Conservation (phyloP, 371 early-diverging fungal genomes). For the Thermomucor indicae-seudaticae region DNA sequence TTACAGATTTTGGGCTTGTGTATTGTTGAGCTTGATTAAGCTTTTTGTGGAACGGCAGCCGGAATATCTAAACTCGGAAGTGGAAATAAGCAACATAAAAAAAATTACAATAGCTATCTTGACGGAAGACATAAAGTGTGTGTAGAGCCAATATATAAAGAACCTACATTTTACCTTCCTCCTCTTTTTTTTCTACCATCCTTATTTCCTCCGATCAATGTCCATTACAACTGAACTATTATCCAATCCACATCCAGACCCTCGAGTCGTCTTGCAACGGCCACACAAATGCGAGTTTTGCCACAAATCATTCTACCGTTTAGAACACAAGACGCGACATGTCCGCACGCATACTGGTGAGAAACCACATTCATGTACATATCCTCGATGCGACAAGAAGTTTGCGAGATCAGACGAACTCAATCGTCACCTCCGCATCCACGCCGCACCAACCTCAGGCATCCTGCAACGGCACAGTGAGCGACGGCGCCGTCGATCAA, state of each 20-base stretch:
- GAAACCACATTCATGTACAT: conserved; percentile 75
- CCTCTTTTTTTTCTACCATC: no score
- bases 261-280: conserved; percentile 47
- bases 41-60: no score
- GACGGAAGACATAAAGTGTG: no score
- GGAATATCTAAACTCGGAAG: no score
- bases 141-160: no score
- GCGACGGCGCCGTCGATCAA: conserved; percentile 6
- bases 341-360: conserved; percentile 89
- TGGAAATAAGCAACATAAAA: no score
- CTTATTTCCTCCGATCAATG: no score
- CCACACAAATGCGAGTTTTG: conserved; percentile 74
- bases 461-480: conserved; percentile 18
- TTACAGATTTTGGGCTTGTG: no score
- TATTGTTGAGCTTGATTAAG: no score
- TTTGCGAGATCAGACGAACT: conserved; percentile 90
- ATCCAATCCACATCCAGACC: conserved; percentile 4
- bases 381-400: conserved; percentile 69
- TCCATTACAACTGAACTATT: no score
- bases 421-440: conserved; percentile 69
- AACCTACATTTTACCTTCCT: no score
- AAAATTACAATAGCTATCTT: no score
- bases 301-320: conserved; percentile 71
- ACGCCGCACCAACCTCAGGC: conserved; percentile 32
- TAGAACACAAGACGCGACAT: conserved; percentile 79